phyloP scores from a whole-genome alignment of 2,329 filamentous ascomycete species.

The Fusarium tjaetaba region DNA sequence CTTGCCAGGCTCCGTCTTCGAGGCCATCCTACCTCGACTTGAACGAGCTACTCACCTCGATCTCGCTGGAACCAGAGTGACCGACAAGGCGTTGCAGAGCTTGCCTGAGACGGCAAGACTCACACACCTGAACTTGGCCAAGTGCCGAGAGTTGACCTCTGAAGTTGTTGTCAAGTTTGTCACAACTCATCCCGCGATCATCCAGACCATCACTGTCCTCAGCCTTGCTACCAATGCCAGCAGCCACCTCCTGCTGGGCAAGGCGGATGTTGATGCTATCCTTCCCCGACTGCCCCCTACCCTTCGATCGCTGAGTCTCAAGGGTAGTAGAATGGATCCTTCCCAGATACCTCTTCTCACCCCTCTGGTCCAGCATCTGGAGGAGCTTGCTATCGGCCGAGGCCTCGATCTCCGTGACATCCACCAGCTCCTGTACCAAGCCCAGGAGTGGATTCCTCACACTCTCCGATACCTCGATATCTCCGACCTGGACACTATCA shows the following conservation, averaged over 20 bases:
- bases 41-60: constrained; percentile 78
- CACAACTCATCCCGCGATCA: constrained; percentile 74
- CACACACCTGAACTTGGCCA: constrained; percentile 81
- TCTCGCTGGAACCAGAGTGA: constrained; percentile 80
- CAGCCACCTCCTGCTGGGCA: constrained; percentile 76
- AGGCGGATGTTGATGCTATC: constrained; percentile 71
- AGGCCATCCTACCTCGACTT: constrained; percentile 76
- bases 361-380: constrained; percentile 73
- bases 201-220: constrained; percentile 71
- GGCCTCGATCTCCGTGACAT: constrained; percentile 73
- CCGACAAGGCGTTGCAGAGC: constrained; percentile 73
- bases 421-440: constrained; percentile 69
- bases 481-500: constrained; percentile 68
- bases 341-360: constrained; percentile 72
- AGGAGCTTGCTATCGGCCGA: constrained; percentile 79
- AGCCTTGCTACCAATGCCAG: constrained; percentile 78
- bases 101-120: constrained; percentile 77
- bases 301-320: constrained; percentile 78
- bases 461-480: constrained; percentile 80
- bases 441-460: constrained; percentile 59
- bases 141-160: constrained; percentile 76
- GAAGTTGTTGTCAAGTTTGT: constrained; percentile 76
- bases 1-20: constrained; percentile 73
- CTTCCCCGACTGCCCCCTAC: constrained; percentile 73
- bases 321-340: constrained; percentile 75